phyloP scores from a whole-genome alignment of 345 rosid species.

The Citrus inodora region DNA sequence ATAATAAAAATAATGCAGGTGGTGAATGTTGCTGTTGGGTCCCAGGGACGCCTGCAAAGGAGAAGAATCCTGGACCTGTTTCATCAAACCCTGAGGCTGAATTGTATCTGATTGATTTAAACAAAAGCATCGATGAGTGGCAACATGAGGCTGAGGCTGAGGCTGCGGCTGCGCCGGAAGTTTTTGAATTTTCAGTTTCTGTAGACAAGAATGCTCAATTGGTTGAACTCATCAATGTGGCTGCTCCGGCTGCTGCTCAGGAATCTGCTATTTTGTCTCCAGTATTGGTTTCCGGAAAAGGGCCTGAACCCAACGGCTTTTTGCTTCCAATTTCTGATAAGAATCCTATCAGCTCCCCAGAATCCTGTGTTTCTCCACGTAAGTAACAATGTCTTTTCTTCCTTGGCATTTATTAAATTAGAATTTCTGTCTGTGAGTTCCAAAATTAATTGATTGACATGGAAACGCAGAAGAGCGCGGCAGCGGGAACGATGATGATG shows the following conservation, averaged over 20 bases:
- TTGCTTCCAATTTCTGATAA: not conserved
- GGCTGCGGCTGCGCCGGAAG: not conserved
- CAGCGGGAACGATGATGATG: not conserved
- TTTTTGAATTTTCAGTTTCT: too few species aligned
- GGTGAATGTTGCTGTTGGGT: slow-evolving; percentile 1
- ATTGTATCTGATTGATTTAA: slow-evolving; percentile 10
- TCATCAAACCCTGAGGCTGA: not conserved
- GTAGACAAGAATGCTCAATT: not conserved
- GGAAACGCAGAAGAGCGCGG: not conserved
- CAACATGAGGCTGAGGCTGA: not conserved
- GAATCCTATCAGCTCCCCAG: not conserved
- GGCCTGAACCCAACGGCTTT: not conserved
- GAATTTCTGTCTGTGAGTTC: not conserved
- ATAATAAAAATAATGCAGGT: not conserved
- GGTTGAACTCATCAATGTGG: not conserved
- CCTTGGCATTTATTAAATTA: not conserved
- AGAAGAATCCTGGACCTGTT: too few species aligned
- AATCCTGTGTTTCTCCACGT: not conserved
- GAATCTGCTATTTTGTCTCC: not conserved
- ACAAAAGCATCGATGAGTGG: not conserved
- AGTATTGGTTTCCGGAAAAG: not conserved
- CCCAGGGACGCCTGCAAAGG: slow-evolving; percentile 20
- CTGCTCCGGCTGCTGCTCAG: not conserved
- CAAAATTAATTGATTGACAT: not conserved
- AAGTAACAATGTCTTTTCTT: not conserved